Evolutionary conservation across 73 alveolate genomes (phyloP), one percentile per base, ranked within the genome.

Genomic region (Tetrahymena elliotti): DNA sequence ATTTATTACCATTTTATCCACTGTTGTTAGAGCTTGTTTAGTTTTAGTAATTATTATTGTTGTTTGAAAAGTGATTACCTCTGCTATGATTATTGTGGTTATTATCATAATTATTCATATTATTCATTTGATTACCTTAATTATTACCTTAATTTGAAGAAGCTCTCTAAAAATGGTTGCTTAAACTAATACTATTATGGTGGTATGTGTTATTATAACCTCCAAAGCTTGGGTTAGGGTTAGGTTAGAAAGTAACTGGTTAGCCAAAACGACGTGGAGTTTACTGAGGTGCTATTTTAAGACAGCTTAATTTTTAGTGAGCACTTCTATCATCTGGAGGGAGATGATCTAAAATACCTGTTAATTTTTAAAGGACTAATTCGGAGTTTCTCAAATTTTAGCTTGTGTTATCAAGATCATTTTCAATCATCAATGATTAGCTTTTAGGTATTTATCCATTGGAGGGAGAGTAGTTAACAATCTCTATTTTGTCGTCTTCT

Each of bases 281-380:
- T 68, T 68, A 24, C n/a, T 68, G 20, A 18, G 88, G 88, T 11
- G 88, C 88, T 27, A 68, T 31, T 68, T 68, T 68, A 22, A 68
- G n/a, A 16, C 88, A 68, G 38, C 88, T 68, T 24, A 68, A 68
- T 68, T 68, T 68, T 68, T 68, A 10, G 11, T 68, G 88, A 31
- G 88, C 88, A n/a, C 88, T 68, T 68, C 88, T 68, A 68, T 68
- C 88, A 68, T 68, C 88, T 27, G 88, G 88, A 68, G 88, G 88
- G 11, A 68, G 88, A 31, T 68, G 88, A 24, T 68, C 88, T 10
- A 68, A 68, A 18, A 68, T 68, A 18, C 88, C 88, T 27, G 88
- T 68, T 68, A 68, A 24, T 31, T 68, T 68, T 10, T 68, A 31
- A 68, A 68, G 88, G n/a, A 68, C 88, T 31, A 68, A 68, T 10